phyloP scores from a whole-genome alignment of 495 filamentous ascomycete species.

The Stereocaulon alpinum region DNA sequence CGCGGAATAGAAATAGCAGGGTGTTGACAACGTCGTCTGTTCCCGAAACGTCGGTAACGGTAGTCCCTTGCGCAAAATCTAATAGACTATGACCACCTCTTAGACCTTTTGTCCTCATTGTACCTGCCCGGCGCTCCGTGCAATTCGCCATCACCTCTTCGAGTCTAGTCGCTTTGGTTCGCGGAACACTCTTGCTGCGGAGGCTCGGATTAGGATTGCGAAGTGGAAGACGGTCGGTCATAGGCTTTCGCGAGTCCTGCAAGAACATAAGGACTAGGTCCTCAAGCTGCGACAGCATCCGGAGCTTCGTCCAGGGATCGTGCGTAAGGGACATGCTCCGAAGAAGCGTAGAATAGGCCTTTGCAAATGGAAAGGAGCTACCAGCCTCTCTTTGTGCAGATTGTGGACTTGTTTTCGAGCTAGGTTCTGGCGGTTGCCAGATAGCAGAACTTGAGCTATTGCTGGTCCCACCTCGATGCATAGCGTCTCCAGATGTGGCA shows the following conservation, averaged over 20 bases:
- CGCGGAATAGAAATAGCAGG: slow-evolving; percentile 68
- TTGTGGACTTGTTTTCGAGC: background rate
- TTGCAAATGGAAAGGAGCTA: slow-evolving; percentile 52
- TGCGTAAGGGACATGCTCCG: slow-evolving; percentile 83
- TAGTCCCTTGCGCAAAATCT: slow-evolving; percentile 16
- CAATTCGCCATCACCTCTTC: slow-evolving; percentile 59
- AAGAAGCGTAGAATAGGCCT: slow-evolving; percentile 68
- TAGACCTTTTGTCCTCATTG: slow-evolving; percentile 28
- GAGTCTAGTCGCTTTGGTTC: slow-evolving; percentile 34
- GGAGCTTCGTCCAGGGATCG: slow-evolving; percentile 78
- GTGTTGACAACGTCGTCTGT: slow-evolving; percentile 67
- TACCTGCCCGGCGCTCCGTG: slow-evolving; percentile 56
- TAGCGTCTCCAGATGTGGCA: background rate
- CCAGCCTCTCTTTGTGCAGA: background rate
- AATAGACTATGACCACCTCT: slow-evolving; percentile 23
- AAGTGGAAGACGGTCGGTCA: background rate
- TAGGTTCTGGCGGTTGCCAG: background rate
- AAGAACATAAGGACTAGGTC: slow-evolving; percentile 50
- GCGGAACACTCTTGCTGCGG: slow-evolving; percentile 12
- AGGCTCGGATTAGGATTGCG: background rate
- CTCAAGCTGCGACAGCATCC: slow-evolving; percentile 72
- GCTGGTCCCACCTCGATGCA: background rate
- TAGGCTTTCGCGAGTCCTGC: background rate
- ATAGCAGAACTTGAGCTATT: background rate
- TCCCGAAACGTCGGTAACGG: slow-evolving; percentile 41